Evolutionary conservation across 73 alveolate genomes (phyloP), one percentile per base, ranked within the genome.

Genomic region (Paramecium sexaurelia): DNA sequence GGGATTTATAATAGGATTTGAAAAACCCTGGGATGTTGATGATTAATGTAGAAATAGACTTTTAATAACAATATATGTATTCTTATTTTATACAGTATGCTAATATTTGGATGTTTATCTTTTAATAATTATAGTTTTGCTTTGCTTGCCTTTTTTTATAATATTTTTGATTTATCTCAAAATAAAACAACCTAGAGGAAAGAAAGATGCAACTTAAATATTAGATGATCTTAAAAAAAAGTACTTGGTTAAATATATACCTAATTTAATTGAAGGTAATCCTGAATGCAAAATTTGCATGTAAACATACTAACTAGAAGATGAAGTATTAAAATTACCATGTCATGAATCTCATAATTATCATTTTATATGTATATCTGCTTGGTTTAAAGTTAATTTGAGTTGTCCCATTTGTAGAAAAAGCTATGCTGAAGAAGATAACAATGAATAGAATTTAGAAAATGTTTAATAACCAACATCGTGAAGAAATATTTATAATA

Each of bases 381-480:
- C 90, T 3, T 78, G 90, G 90, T 33, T 78, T 24, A 40, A 37
- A 11, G 41, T 39, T 5, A 41, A 39, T 11, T 20, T 29, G 22
- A 78, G 24, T 78, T 78, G 90, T 43, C 90, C 90, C 19, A 13
- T 78, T 4, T 78, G 90, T 43, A 19, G 90, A 40, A 45, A 39
- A 45, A 22, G 55, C 39, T 61, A 29, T 61, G 39, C 41, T 13
- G 43, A 61, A 22, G 47, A 61, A 26, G 83, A 61, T 20, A 24
- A 11, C 7, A 51, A 17, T 51, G 29, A 51, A 6, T 15, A 51
- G 3, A 51, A 51, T 22, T 10, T 51, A 51, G 29, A 51, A 1
- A 20, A 51, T 51, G 22, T 17, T 11, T 17, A 51, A 17, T 51
- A 51, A 51, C 32, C 11, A 17, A 13, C 27, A 51, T 51, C 2